Base-by-base conservation (phyloP, 768 basidiomycete species). In the Favolaschia claudopus region DNA sequence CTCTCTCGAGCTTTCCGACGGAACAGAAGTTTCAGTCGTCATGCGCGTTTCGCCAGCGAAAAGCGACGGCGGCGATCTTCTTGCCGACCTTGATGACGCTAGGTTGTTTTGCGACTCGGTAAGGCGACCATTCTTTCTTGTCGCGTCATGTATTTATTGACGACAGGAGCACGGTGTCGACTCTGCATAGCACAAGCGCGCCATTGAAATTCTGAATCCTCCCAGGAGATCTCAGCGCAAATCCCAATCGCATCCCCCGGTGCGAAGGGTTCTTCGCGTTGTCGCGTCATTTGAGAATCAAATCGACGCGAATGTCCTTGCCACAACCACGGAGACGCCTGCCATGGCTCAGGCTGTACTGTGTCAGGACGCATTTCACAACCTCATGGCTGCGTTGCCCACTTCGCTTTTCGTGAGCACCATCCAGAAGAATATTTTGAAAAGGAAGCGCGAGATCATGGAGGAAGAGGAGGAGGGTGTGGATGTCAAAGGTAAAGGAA, bases 1-100 rank as follows among this genome's bases (percentile, higher is more conserved):
- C 31, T 69, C 78, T 1, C 52, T 82, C 20, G 68, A 63, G 28
- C 68, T 82, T 2, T 64, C 67, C 3, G 75, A 79, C 28, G 72
- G 67, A 9, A 68, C 72, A 1, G 55, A 69, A 1, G 70, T 81
- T 22, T 82, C 79, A 80, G 80, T 81, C 7, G 76, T 74, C 2
- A 55, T 82, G 22, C 79, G 81, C 53, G 76, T 75, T 4, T 80
- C 51, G 4, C 51, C 51, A 4, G 5, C 20, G 29, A 7, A n/a
- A n/a, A 53, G 39, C 51, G 51, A 53, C 13, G 39, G 51, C 4
- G 37, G 12, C 8, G 51, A 53, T 14, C 17, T 53, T 4, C 15
- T 53, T 13, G 22, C 8, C 1, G n/a, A 1, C 19, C 40, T 53
- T 13, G 29, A 53, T 20, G 39, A 53, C 15, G 31, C 40, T 19